phyloP scores from a whole-genome alignment of 768 basidiomycete species.

The Podaxis sp. region DNA sequence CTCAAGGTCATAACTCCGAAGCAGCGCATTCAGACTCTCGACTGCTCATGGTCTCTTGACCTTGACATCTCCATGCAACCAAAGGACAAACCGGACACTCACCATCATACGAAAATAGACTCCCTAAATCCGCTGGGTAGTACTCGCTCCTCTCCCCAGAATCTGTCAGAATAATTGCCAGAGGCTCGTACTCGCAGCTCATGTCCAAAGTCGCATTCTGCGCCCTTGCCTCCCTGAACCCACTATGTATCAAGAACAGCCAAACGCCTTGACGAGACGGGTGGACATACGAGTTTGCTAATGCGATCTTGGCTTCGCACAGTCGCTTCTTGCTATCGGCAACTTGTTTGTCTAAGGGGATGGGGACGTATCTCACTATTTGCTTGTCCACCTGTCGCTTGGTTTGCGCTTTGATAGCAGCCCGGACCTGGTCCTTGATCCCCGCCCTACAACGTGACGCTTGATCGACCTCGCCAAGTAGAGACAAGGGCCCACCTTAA shows the following conservation, averaged over 20 bases:
- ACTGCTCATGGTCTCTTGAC: conserved; percentile 27
- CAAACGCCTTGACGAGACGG: background rate
- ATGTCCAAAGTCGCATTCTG: conserved; percentile 42
- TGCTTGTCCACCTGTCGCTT: conserved; percentile 46
- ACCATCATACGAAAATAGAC: conserved; percentile 55
- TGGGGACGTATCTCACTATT: conserved; percentile 46
- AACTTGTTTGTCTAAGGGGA: conserved; percentile 42
- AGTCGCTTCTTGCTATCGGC: conserved; percentile 43
- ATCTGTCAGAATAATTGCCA: conserved; percentile 44
- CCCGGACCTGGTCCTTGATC: conserved; percentile 37
- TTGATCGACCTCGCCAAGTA: background rate
- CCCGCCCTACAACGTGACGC: conserved; percentile 23
- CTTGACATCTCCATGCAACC: background rate
- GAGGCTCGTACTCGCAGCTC: conserved; percentile 39
- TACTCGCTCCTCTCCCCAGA: conserved; percentile 46
- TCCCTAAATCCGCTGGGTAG: conserved; percentile 49
- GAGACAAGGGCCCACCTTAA: conserved; percentile 14
- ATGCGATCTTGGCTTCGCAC: conserved; percentile 39
- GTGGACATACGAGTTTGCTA: conserved; percentile 51
- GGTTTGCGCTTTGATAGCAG: conserved; percentile 42
- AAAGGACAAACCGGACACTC: conserved; percentile 21
- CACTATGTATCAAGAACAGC: background rate
- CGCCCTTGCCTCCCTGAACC: conserved; percentile 45
- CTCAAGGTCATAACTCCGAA: conserved; percentile 48
- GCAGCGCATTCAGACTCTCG: conserved; percentile 36